phyloP scores from a whole-genome alignment of 2,329 filamentous ascomycete genomes.

The Colletotrichum godetiae region DNA sequence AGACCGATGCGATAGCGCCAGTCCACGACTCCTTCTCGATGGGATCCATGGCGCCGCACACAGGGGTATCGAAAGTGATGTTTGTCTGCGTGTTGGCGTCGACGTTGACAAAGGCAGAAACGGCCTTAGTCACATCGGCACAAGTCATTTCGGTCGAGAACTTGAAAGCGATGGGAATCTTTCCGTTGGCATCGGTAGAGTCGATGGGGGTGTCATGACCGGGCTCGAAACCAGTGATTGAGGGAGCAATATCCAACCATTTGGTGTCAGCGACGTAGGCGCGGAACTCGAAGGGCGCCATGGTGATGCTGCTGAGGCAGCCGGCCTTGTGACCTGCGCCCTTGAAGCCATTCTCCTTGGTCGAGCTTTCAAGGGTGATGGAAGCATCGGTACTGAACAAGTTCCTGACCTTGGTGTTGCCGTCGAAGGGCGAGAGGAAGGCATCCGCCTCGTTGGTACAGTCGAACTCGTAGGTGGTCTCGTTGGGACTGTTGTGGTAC shows the following conservation, averaged over 20 bases:
- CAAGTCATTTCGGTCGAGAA: constrained; percentile 73
- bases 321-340: constrained; percentile 61
- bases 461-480: constrained; percentile 66
- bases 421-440: constrained; percentile 67
- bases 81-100: constrained; percentile 54
- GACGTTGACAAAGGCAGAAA: constrained; percentile 65
- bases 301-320: constrained; percentile 62
- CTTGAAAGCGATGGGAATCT: constrained; percentile 58
- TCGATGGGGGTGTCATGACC: constrained; percentile 69
- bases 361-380: constrained; percentile 59
- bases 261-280: constrained; percentile 63
- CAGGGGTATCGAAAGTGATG: constrained; percentile 55
- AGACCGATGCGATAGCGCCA: constrained; percentile 65
- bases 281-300: constrained; percentile 68
- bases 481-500: constrained; percentile 60
- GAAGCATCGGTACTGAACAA: constrained; percentile 72
- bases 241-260: constrained; percentile 50
- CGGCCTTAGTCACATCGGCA: constrained; percentile 58
- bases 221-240: constrained; percentile 69
- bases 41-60: constrained; percentile 54
- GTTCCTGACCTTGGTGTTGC: constrained; percentile 68
- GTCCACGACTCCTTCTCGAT: constrained; percentile 50
- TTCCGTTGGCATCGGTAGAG: constrained; percentile 59
- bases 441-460: constrained; percentile 59
- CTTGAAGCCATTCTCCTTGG: constrained; percentile 57